Conservation (phyloP, 352 stramenopile genomes). For the Phytophthora fragariae region DNA sequence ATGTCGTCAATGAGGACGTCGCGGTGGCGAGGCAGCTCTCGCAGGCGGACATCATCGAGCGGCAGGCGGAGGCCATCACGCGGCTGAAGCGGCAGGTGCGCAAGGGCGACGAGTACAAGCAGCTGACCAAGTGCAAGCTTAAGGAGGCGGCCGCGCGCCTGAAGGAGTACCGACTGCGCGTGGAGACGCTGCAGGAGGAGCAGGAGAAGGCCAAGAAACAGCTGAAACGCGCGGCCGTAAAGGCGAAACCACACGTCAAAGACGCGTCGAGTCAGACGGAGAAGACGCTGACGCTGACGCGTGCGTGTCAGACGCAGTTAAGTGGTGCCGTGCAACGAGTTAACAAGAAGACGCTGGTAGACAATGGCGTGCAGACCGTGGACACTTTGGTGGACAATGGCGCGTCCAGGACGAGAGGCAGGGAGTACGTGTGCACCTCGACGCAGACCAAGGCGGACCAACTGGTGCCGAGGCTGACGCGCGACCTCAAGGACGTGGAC, state of each 20-base stretch:
- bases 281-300: conserved; percentile 3
- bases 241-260: neutral
- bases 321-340: conserved; percentile 22
- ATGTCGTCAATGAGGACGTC: conserved; percentile 9
- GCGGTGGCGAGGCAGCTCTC: conserved; percentile 53
- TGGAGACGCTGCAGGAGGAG: conserved; percentile 50
- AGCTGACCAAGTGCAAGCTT: conserved; percentile 70
- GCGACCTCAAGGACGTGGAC: neutral
- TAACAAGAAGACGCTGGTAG: conserved; percentile 11
- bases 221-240: conserved; percentile 9
- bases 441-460: conserved; percentile 12
- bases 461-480: conserved; percentile 26
- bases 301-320: conserved; percentile 37
- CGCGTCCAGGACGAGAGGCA: conserved; percentile 13
- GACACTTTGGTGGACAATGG: neutral
- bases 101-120: conserved; percentile 57
- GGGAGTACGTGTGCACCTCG: neutral
- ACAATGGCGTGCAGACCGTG: conserved; percentile 29
- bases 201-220: conserved; percentile 21
- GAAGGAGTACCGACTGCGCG: conserved; percentile 64
- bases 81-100: conserved; percentile 51
- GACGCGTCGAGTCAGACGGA: neutral
- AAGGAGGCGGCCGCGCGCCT: conserved; percentile 70
- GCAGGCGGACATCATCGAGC: conserved; percentile 77
- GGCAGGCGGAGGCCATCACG: conserved; percentile 64